Base-by-base conservation (phyloP, 2,329 filamentous ascomycete species). In the Hawksworthiomyces lignivorus region DNA sequence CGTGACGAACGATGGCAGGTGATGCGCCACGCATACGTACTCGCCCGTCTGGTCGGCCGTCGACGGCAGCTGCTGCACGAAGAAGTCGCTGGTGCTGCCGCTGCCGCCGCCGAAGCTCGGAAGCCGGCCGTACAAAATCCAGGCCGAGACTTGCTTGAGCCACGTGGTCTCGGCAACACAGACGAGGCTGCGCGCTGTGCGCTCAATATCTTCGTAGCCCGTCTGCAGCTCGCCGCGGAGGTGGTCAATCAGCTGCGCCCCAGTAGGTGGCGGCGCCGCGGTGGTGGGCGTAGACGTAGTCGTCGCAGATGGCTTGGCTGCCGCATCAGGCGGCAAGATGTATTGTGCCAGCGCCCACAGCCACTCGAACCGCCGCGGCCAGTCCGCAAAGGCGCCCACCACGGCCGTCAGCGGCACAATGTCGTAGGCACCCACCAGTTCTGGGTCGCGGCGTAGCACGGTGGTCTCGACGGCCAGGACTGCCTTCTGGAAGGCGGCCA, bases 351-450 rank as follows among this genome's bases (percentile, higher is more conserved):
- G 65, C 24, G 78, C 72, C 80, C 83, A 86, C 17, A 96, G 71
- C 87, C 90, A 97, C 54, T 89, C 82, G 69, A 97, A 75, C 27
- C 81, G 72, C 52, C 87, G 75, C 35, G 75, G 84, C 90, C 90
- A 97, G 32, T 77, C 82, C n/a, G 83, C 80, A 55, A 97, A 96
- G 55, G 92, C 84, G 5, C 75, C 76, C 21, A 94, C 80, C 17
- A 97, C 74, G 2, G 82, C 82, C 37, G 92, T 94, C 52, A 98
- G 64, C 3, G 92, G 90, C 18, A 97, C 90, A 48, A 95, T 94
- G 48, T 90, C 84, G 59, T 96, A 95, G 1, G 86, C 90, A 31
- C 90, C 90, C 2, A 97, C 90, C 45, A 86, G 77, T 7, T 70
- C 76, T 3, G 88, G 74, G 65, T 96, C 87, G 54, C 80, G 77